A percentile compares a stretch with the other conserved stretches of the same genome.
phyloP scores from a whole-genome alignment of 306 rosid genomes.

The Rosa rugosa region DNA sequence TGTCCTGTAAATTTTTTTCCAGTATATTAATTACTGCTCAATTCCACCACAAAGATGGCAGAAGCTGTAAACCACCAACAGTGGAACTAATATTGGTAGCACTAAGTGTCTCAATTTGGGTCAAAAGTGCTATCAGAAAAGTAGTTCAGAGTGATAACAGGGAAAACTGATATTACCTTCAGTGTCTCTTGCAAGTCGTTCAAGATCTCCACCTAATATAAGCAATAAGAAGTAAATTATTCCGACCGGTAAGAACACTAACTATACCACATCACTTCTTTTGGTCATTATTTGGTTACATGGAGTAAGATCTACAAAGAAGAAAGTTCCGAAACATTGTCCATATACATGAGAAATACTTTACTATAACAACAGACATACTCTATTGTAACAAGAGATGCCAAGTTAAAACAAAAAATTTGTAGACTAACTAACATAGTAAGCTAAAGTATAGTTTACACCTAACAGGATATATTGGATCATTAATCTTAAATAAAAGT shows the following conservation, averaged over 20 bases:
- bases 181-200: constrained; percentile 74
- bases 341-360: background rate
- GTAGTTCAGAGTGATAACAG: background rate
- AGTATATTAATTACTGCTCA: background rate
- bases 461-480: background rate
- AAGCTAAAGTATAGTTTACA: background rate
- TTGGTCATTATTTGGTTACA: background rate
- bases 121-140: background rate
- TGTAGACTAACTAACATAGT: background rate
- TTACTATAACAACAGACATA: background rate
- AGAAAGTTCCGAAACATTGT: background rate
- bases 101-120: background rate
- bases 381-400: background rate
- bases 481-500: background rate
- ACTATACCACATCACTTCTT: background rate
- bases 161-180: constrained; percentile 50
- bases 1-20: background rate
- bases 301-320: background rate
- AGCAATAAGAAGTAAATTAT: constrained; percentile 14
- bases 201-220: constrained; percentile 72
- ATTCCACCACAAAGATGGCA: background rate
- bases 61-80: constrained; percentile 7
- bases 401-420: background rate
- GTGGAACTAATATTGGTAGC: constrained; percentile 1
- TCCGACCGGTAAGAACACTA: constrained; percentile 2